Percentiles rank a stretch among this genome's conserved stretches.
phyloP scores from a whole-genome alignment of 345 rosid genomes.

The Syzygium aqueum region DNA sequence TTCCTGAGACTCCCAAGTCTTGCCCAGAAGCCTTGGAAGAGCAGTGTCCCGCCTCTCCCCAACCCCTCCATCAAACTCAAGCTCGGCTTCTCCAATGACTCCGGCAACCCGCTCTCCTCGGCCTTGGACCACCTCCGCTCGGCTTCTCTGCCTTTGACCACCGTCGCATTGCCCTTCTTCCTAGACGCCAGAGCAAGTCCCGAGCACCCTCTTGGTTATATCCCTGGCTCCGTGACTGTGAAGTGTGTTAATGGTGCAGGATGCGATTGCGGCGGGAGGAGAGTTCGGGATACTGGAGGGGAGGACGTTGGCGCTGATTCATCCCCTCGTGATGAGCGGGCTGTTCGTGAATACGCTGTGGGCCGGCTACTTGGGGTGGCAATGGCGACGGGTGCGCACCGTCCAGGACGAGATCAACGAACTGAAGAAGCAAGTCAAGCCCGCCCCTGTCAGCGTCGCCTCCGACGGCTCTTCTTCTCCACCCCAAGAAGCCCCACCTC shows the following conservation, averaged over 20 bases:
- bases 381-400: slow-evolving; percentile 90
- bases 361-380: slow-evolving; percentile 91
- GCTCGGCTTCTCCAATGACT: background rate
- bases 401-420: slow-evolving; percentile 53
- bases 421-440: slow-evolving; percentile 70
- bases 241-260: slow-evolving; percentile 21
- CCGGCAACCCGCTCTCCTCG: slow-evolving; percentile 8
- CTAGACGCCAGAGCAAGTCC: slow-evolving; percentile 47
- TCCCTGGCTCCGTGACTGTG: background rate
- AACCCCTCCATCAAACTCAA: slow-evolving; percentile 2
- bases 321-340: slow-evolving; percentile 61
- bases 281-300: slow-evolving; percentile 88
- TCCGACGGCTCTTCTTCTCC: slow-evolving; percentile 48
- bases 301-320: slow-evolving; percentile 58
- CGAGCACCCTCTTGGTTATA: background rate
- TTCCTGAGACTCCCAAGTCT: slow-evolving; percentile 31
- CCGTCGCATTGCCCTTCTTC: slow-evolving; percentile 51
- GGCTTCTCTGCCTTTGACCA: slow-evolving; percentile 48
- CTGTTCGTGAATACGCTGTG: slow-evolving; percentile 54
- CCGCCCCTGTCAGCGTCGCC: slow-evolving; percentile 36
- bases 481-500: slow-evolving; percentile 17
- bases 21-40: slow-evolving; percentile 8
- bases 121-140: slow-evolving; percentile 22
- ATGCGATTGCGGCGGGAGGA: slow-evolving; percentile 70
- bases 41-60: slow-evolving; percentile 1